Conservation (phyloP, 441 rosid genomes). For the Mallotus japonicus region DNA sequence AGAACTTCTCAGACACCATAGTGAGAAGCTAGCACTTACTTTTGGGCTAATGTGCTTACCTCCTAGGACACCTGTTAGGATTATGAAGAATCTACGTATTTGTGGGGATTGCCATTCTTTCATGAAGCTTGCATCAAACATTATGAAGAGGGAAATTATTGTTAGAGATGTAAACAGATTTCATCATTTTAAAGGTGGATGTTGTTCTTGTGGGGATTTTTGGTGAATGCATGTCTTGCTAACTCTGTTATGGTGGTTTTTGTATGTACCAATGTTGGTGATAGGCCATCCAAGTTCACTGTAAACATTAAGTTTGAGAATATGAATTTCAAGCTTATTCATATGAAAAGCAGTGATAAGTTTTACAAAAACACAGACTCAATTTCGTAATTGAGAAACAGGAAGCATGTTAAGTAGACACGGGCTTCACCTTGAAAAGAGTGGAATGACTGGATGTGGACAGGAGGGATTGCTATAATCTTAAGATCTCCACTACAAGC, state of each 20-base stretch:
- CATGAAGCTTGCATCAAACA: slow-evolving; percentile 53
- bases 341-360: too few relatives aligned
- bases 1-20: slow-evolving; percentile 59
- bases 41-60: slow-evolving; percentile 48
- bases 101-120: slow-evolving; percentile 70
- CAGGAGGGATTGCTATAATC: too few relatives aligned
- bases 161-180: slow-evolving; percentile 54
- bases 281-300: neutral
- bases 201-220: slow-evolving; percentile 61
- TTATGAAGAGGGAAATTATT: slow-evolving; percentile 50
- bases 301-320: too few relatives aligned
- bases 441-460: too few relatives aligned
- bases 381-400: too few relatives aligned
- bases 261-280: neutral
- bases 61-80: slow-evolving; percentile 35
- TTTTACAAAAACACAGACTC: too few relatives aligned
- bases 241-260: neutral
- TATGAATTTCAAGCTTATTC: too few relatives aligned
- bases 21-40: slow-evolving; percentile 68
- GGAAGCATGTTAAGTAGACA: too few relatives aligned
- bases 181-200: slow-evolving; percentile 51
- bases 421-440: too few relatives aligned
- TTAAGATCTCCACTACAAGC: too few relatives aligned
- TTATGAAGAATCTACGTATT: slow-evolving; percentile 62
- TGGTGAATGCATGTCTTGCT: slow-evolving; percentile 39